phyloP scores from a whole-genome alignment of 176 grass and related monocot species.

The Tuctoria greenei region DNA sequence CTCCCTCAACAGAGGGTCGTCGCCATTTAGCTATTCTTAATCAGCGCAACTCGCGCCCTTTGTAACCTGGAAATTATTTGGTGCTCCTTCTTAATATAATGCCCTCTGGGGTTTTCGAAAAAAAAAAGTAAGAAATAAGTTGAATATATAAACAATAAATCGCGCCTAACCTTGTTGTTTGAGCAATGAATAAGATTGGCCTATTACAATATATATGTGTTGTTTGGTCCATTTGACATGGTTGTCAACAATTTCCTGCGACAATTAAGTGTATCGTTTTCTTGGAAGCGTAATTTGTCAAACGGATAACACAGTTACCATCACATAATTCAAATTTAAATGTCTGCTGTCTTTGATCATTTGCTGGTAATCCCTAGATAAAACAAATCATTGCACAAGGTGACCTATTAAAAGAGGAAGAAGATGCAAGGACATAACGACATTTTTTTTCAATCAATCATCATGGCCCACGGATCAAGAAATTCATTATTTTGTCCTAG shows the following conservation, averaged over 20 bases:
- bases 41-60: no score
- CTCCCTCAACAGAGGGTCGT: no score
- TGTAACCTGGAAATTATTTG: no score
- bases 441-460: conserved; percentile 37
- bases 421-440: conserved; percentile 3
- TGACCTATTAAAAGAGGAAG: conserved; percentile 33
- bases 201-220: neutral
- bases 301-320: neutral
- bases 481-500: conserved; percentile 7
- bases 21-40: no score
- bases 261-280: neutral
- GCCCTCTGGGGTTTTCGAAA: no score
- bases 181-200: neutral
- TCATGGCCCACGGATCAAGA: conserved; percentile 29
- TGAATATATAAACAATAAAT: neutral
- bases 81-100: no score
- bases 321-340: neutral
- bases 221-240: neutral
- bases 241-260: neutral
- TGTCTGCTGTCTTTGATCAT: neutral
- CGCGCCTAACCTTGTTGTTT: neutral
- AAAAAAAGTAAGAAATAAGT: neutral
- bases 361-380: conserved; percentile 18
- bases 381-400: conserved; percentile 30
- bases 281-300: neutral